Base-by-base conservation (phyloP, 768 basidiomycete species). In the Suillus alpinus region DNA sequence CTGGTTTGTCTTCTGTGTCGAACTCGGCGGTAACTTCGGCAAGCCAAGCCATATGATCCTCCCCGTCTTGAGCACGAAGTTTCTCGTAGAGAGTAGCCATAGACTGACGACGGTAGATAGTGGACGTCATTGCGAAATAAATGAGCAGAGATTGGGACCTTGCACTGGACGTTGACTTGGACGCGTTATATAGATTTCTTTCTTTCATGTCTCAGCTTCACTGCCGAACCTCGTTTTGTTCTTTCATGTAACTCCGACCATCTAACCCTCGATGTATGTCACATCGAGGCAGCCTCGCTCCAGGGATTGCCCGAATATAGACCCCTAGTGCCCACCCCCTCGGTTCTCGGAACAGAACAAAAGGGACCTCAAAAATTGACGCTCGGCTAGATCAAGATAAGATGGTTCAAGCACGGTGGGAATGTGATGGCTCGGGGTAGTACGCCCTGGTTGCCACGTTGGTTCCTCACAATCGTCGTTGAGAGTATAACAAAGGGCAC, bases 221-320 rank as follows among this genome's bases (percentile, higher is more conserved):
- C 72, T 75, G 73, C 73, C 74, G 74, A 75, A 71, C 72, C 72
- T 74, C 74, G 75, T 73, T 75, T 75, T 73, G 69, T 75, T 73
- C 68, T 74, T 73, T 75, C 67, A 73, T 67, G 64, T 73, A 73
- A 73, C 74, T 73, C 72, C 72, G 72, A 73, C 74, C 16, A 66
- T 57, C 64, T 62, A 67, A 66, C 72, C 72, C 72, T 75, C 66
- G 74, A 69, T 59, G 65, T 14, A 51, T 62, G 60, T 73, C 73
- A 73, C 73, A 75, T 73, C 69, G 73, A 73, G 73, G 73, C 71
- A 37, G 72, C 73, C 73, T 71, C 67, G 68, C 71, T 69, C 71
- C 73, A 66, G 58, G 59, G 63, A 64, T 58, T 23, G 59, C 18
- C 57, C 67, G 40, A 59, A 67, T 64, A 43, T 63, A 60, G 57